Conservation (phyloP, 106 monocot genomes). For the Acorus calamus region DNA sequence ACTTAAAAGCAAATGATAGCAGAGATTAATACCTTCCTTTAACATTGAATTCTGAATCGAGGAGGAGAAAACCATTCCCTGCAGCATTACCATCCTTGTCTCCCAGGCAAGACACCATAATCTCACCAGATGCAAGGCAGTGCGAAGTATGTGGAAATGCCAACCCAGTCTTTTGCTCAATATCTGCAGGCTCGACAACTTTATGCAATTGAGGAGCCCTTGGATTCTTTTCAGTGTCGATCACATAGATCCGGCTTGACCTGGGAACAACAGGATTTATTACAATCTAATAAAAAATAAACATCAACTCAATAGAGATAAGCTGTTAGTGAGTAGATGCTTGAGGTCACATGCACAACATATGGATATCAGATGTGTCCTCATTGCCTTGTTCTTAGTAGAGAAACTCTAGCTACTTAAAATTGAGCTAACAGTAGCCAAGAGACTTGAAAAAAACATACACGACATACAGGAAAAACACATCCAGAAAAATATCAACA, state of each 20-base stretch:
- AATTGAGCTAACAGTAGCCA: too few relatives aligned
- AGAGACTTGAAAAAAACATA: too few relatives aligned
- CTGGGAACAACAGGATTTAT: slow-evolving; percentile 16
- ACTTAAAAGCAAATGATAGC: too few relatives aligned
- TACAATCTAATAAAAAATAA: neutral
- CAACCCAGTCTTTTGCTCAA: slow-evolving; percentile 70
- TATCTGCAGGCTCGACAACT: slow-evolving; percentile 72
- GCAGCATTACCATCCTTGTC: slow-evolving; percentile 87
- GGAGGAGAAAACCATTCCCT: slow-evolving; percentile 81
- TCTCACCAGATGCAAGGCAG: slow-evolving; percentile 94
- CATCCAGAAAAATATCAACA: too few relatives aligned
- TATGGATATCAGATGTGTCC: too few relatives aligned
- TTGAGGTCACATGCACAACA: too few relatives aligned
- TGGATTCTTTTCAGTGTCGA: slow-evolving; percentile 64
- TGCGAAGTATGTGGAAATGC: slow-evolving; percentile 93
- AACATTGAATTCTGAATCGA: slow-evolving; percentile 92
- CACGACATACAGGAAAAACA: too few relatives aligned
- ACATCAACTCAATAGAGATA: too few relatives aligned
- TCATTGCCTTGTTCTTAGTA: too few relatives aligned
- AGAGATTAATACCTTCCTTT: slow-evolving; percentile 76
- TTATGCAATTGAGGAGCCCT: slow-evolving; percentile 82
- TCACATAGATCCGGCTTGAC: slow-evolving; percentile 75
- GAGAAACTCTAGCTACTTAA: too few relatives aligned
- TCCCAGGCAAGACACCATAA: slow-evolving; percentile 94
- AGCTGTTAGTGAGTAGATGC: too few relatives aligned